A percentile compares a stretch with the other conserved stretches of the same genome.
These are phyloP conservation scores for Paramicrosporidium saccamoebae DNA, from an alignment of 371 early-diverging fungal species.

Conservation along the genomic window DNA sequence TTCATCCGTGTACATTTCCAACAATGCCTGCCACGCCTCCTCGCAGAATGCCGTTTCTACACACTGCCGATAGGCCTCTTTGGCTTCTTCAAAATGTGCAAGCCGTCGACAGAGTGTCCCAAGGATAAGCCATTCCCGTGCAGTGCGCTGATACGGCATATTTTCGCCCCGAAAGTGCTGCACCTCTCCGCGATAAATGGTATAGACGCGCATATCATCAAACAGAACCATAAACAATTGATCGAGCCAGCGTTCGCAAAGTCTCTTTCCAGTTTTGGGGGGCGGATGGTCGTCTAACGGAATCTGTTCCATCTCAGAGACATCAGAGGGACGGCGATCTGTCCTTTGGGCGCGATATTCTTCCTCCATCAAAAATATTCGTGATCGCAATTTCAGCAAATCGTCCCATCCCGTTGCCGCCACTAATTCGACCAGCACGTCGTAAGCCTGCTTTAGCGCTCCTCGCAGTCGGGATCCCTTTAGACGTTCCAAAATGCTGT, in stretches of 20 bases:
- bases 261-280: too few species aligned
- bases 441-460: constrained; percentile 59
- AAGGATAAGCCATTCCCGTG: constrained; percentile 77
- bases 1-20: constrained; percentile 44
- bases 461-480: constrained; percentile 61
- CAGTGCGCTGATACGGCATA: constrained; percentile 48
- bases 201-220: constrained; percentile 73
- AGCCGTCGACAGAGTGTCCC: constrained; percentile 62
- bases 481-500: constrained; percentile 19
- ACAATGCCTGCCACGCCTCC: constrained; percentile 39
- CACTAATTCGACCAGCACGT: constrained; percentile 32
- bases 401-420: constrained; percentile 77
- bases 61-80: constrained; percentile 52
- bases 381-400: constrained; percentile 36
- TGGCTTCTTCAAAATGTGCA: constrained; percentile 54
- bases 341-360: constrained; percentile 49
- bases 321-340: constrained; percentile 1
- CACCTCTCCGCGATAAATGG: constrained; percentile 39
- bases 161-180: constrained; percentile 16
- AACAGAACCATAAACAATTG: constrained; percentile 87
- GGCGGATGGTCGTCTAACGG: too few species aligned
- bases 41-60: constrained; percentile 60
- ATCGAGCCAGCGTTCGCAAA: constrained; percentile 94
- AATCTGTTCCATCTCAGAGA: neutral
- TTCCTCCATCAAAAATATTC: constrained; percentile 88